Evolutionary conservation across 495 filamentous ascomycete genomes (phyloP).

Genomic region (Penicillium samsonianum): DNA sequence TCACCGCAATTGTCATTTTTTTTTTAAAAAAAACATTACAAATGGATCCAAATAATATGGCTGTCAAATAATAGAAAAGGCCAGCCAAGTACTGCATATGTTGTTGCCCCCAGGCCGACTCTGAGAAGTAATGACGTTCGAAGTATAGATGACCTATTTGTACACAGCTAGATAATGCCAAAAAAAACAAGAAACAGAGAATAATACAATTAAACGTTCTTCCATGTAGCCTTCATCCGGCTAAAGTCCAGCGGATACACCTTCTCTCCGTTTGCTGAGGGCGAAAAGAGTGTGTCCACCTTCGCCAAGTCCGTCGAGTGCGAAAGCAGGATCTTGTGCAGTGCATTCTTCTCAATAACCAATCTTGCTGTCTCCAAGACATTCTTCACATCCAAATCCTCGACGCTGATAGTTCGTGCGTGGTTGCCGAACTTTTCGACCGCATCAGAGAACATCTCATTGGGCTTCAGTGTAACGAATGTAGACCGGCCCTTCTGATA

Average conservation of each 20-base stretch:
- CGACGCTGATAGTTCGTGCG: constrained; percentile 64
- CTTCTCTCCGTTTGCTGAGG: constrained; percentile 2
- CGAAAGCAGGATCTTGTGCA: constrained; percentile 69
- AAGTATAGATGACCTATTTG: constrained; percentile 34
- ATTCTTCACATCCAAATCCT: constrained; percentile 92
- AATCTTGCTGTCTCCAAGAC: constrained; percentile 79
- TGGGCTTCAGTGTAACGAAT: constrained; percentile 62
- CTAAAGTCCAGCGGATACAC: constrained; percentile 5
- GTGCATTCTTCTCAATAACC: constrained; percentile 80
- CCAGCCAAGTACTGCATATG: not conserved
- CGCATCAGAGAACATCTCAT: constrained; percentile 43
- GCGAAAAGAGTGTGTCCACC: constrained; percentile 9
- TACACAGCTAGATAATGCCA: constrained; percentile 37
- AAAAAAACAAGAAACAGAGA: constrained; percentile 19
- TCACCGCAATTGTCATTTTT: not conserved
- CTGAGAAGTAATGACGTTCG: constrained; percentile 2
- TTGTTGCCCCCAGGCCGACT: not conserved
- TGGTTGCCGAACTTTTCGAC: constrained; percentile 61
- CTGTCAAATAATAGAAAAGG: not conserved
- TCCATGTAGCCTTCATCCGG: constrained; percentile 1
- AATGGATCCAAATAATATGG: not conserved
- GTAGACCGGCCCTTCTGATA: constrained; percentile 72
- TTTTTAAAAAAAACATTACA: not conserved
- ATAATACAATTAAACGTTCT: constrained; percentile 7
- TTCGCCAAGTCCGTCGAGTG: constrained; percentile 73